phyloP scores from a whole-genome alignment of 2,329 filamentous ascomycete genomes.

The Penicillium sclerotigenum region DNA sequence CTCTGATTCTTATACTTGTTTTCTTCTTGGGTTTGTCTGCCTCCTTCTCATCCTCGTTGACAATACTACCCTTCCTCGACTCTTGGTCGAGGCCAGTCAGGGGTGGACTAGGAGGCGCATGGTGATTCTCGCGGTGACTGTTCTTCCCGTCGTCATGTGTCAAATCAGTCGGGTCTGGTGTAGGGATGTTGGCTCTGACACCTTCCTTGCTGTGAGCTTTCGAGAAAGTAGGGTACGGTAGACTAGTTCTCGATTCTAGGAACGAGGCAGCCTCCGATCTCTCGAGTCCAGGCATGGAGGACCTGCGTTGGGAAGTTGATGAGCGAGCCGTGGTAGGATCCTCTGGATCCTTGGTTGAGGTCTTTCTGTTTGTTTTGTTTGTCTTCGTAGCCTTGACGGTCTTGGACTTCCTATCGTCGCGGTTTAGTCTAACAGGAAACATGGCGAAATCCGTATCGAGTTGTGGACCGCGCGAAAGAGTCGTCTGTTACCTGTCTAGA shows the following conservation, averaged over 20 bases:
- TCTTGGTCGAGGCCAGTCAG: constrained; percentile 46
- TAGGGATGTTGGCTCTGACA: constrained; percentile 58
- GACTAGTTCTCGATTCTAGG: constrained; percentile 47
- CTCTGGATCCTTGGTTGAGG: constrained; percentile 36
- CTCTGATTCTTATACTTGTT: constrained; percentile 36
- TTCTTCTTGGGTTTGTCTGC: constrained; percentile 37
- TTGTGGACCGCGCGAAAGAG: background rate
- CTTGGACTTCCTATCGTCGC: constrained; percentile 29
- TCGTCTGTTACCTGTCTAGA: constrained; percentile 13
- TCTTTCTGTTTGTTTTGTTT: constrained; percentile 1
- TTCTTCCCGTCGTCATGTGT: constrained; percentile 48
- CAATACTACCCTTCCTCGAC: constrained; percentile 36
- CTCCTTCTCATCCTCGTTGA: constrained; percentile 30
- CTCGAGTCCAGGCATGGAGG: constrained; percentile 55
- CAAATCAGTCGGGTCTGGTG: constrained; percentile 70
- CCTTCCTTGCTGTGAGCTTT: constrained; percentile 90
- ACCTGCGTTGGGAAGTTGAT: constrained; percentile 31
- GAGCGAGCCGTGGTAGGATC: constrained; percentile 19
- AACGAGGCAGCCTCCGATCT: constrained; percentile 38
- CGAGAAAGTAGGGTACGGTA: constrained; percentile 79
- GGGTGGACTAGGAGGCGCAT: constrained; percentile 49
- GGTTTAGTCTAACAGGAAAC: constrained; percentile 39
- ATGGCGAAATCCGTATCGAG: constrained; percentile 25
- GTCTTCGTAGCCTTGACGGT: background rate
- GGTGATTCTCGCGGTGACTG: constrained; percentile 27